phyloP scores from a whole-genome alignment of 2,329 filamentous ascomycete genomes.

The Neoscytalidium dimidiatum region DNA sequence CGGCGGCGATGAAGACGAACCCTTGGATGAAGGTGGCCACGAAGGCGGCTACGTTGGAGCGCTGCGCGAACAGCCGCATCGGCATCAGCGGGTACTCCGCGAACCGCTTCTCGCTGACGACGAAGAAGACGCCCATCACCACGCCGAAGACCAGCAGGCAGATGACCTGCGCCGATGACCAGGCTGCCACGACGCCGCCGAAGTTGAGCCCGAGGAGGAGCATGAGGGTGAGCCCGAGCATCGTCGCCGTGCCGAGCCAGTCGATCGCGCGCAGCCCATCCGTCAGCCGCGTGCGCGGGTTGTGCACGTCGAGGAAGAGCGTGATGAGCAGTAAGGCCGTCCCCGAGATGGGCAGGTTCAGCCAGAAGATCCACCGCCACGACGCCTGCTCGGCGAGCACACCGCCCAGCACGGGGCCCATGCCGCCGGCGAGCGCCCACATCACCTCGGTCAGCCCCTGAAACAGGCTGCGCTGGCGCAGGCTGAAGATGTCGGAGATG shows the following conservation, averaged over 20 bases:
- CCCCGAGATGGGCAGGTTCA: conserved; percentile 56
- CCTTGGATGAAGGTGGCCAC: conserved; percentile 50
- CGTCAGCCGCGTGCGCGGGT: conserved; percentile 52
- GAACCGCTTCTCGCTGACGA: conserved; percentile 63
- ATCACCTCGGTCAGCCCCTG: conserved; percentile 55
- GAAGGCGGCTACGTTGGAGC: conserved; percentile 61
- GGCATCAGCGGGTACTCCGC: conserved; percentile 71
- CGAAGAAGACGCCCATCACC: conserved; percentile 53
- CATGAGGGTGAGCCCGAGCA: conserved; percentile 43
- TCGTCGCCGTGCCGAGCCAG: conserved; percentile 53
- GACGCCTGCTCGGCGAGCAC: conserved; percentile 47
- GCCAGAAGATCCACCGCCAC: conserved; percentile 60
- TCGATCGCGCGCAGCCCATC: conserved; percentile 55
- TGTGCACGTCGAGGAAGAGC: conserved; percentile 57
- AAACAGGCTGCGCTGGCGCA: conserved; percentile 49
- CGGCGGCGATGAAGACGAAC: conserved; percentile 59
- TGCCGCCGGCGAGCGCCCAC: conserved; percentile 57
- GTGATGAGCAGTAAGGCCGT: conserved; percentile 52
- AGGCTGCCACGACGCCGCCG: conserved; percentile 55
- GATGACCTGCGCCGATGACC: conserved; percentile 57
- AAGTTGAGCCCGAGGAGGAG: conserved; percentile 57
- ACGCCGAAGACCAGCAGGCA: conserved; percentile 56
- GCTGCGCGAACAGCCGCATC: conserved; percentile 58
- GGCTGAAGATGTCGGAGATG: conserved; percentile 58
- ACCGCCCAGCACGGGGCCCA: conserved; percentile 57